A percentile compares a stretch with the other conserved stretches of the same genome.
phyloP scores from a whole-genome alignment of 2,329 filamentous ascomycete species.

The Penicillium sp. region DNA sequence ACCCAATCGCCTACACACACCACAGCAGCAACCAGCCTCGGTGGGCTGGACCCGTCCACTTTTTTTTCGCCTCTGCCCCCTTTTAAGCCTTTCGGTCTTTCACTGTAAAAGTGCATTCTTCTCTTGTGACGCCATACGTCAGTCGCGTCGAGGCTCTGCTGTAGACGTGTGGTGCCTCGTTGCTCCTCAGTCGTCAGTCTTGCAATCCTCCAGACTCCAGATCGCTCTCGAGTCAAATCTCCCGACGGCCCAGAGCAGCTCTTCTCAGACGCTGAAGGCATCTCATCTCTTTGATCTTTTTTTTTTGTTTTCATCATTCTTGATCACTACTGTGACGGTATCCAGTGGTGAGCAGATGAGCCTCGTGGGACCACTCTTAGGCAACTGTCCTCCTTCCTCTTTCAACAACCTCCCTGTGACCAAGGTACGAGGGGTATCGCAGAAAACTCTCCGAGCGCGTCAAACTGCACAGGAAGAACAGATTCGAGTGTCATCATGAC shows the following conservation, averaged over 20 bases:
- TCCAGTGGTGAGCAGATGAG: too few species aligned
- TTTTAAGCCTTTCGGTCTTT: not conserved
- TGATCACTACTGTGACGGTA: too few species aligned
- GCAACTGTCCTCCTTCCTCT: too few species aligned
- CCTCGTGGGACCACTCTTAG: too few species aligned
- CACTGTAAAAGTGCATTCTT: not conserved
- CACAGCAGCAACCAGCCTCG: too few species aligned
- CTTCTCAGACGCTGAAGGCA: too few species aligned
- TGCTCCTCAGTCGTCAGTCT: not conserved
- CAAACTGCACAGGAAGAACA: conserved; percentile 7
- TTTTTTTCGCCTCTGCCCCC: conserved; percentile 15
- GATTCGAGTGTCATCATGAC: conserved; percentile 31
- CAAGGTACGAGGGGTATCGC: too few species aligned
- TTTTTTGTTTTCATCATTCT: not conserved
- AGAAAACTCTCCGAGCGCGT: too few species aligned
- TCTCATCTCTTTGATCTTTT: not conserved
- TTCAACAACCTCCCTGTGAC: too few species aligned
- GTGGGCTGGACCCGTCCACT: conserved; percentile 12
- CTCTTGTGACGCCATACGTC: conserved; percentile 12
- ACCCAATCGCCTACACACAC: not conserved
- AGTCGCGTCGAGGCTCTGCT: conserved; percentile 5
- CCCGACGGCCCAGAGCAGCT: too few species aligned
- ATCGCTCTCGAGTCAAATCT: not conserved
- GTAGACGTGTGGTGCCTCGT: conserved; percentile 1
- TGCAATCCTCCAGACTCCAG: not conserved